A percentile compares a stretch with the other conserved stretches of the same genome.
Conservation (phyloP, 164 flowering plant genomes). For the Hamamelis virginiana region DNA sequence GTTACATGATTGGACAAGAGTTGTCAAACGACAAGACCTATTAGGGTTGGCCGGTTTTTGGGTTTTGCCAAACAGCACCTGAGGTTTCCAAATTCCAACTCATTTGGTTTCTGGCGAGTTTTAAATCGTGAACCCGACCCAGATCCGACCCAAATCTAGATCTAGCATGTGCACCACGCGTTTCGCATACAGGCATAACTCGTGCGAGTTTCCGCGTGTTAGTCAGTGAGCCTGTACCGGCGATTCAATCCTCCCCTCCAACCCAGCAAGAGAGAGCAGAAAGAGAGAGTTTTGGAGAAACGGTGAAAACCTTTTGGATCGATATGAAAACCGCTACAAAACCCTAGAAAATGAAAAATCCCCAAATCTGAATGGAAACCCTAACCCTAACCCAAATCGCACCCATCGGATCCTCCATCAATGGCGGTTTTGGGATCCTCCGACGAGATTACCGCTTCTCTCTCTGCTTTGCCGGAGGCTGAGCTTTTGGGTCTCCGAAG, state of each 20-base stretch:
- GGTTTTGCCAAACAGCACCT: no score
- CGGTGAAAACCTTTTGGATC: no score
- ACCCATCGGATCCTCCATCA: constrained; percentile 13
- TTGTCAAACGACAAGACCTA: no score
- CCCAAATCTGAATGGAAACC: constrained; percentile 44
- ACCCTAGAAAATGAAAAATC: constrained; percentile 25
- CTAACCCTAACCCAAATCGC: constrained; percentile 31
- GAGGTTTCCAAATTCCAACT: no score
- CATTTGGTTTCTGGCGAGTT: no score
- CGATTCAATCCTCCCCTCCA: not conserved
- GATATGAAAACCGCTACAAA: not conserved
- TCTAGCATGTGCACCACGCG: no score
- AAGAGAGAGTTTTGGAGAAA: not conserved
- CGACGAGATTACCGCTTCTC: constrained; percentile 13
- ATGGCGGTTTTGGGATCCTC: constrained; percentile 14
- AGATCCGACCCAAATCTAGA: constrained; percentile 2
- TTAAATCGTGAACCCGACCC: no score
- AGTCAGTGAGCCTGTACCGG: not conserved
- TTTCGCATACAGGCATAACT: not conserved
- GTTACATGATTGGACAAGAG: no score
- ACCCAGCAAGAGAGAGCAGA: constrained; percentile 2
- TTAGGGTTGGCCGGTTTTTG: no score
- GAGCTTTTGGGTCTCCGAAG: constrained; percentile 1
- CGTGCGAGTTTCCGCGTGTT: not conserved
- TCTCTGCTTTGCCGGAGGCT: constrained; percentile 37